phyloP scores from a whole-genome alignment of 495 filamentous ascomycete genomes.

The Xylaria castorea region DNA sequence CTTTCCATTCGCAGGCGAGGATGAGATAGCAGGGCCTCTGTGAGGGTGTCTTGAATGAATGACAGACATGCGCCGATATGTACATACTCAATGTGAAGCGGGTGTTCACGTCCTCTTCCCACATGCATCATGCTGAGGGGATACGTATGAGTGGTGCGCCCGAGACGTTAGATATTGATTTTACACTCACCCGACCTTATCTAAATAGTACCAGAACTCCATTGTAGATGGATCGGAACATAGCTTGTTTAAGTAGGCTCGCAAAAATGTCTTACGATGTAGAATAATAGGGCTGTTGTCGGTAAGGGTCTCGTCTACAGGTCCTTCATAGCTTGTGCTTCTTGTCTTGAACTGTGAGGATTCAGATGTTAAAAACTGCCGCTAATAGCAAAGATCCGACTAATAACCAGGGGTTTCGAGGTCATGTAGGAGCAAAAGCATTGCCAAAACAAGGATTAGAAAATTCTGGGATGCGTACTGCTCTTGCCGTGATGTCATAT shows the following conservation, averaged over 20 bases:
- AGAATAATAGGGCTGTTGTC: conserved; percentile 74
- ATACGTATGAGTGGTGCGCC: not conserved
- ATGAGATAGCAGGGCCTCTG: conserved; percentile 74
- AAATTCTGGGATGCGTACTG: conserved; percentile 25
- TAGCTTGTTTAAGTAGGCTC: conserved; percentile 71
- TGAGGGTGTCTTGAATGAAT: conserved; percentile 76
- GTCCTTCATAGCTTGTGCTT: conserved; percentile 66
- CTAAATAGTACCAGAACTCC: conserved; percentile 80
- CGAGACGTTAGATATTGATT: not conserved
- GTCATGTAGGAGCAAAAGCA: not conserved
- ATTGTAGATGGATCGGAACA: conserved; percentile 73
- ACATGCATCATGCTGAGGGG: conserved; percentile 68
- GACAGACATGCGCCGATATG: conserved; percentile 72
- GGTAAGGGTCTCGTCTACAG: conserved; percentile 64
- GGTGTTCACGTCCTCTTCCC: conserved; percentile 66
- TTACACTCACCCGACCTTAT: conserved; percentile 69
- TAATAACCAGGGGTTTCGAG: not conserved
- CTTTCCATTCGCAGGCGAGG: conserved; percentile 65
- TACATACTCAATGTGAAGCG: conserved; percentile 77
- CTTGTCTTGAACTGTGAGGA: conserved; percentile 63
- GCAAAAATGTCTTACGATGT: conserved; percentile 78
- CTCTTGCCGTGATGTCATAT: conserved; percentile 76
- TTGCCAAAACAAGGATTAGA: not conserved
- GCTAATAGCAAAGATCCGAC: not conserved
- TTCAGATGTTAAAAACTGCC: not conserved